Percentiles rank a stretch among this genome's conserved stretches.
phyloP scores from a whole-genome alignment of 2,329 filamentous ascomycete genomes.

The Escovopsis sp. region DNA sequence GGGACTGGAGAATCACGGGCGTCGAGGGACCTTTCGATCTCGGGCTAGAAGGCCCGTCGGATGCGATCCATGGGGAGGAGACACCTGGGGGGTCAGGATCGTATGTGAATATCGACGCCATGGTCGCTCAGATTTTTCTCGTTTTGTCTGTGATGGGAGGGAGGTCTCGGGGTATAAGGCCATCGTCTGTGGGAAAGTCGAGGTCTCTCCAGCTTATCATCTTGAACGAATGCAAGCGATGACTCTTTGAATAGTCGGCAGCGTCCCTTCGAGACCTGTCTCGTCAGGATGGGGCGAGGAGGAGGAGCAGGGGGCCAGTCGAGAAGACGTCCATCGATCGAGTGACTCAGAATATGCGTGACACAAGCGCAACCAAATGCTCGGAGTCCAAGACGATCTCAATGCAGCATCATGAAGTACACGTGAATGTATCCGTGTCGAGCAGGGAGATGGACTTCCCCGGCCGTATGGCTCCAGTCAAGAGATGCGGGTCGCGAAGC shows the following conservation, averaged over 20 bases:
- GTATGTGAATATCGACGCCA: conserved; percentile 95
- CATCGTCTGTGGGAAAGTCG: not conserved
- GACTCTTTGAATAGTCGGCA: not conserved
- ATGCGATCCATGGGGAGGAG: conserved; percentile 73
- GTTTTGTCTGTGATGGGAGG: not conserved
- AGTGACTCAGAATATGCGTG: not conserved
- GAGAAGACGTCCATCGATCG: not conserved
- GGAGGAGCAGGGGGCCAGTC: not conserved
- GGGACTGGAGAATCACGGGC: not conserved
- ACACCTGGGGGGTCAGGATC: conserved; percentile 78
- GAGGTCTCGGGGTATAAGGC: not conserved
- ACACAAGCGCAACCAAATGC: too few species aligned
- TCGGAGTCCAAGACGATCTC: too few species aligned
- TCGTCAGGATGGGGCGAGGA: not conserved
- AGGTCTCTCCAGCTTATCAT: conserved; percentile 1
- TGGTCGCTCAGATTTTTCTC: conserved; percentile 19
- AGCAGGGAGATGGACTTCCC: not conserved
- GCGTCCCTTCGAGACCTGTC: not conserved
- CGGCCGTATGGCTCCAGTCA: not conserved
- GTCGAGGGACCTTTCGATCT: conserved; percentile 15
- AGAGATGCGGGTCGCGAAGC: too few species aligned
- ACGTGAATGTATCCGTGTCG: not conserved
- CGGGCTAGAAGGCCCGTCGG: conserved; percentile 28
- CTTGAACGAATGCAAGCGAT: conserved; percentile 1
- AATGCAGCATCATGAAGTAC: not conserved